A percentile compares a stretch with the other conserved stretches of the same genome.
Evolutionary conservation across 2,329 filamentous ascomycete genomes (phyloP).

Genomic region (Zarea fungicola): DNA sequence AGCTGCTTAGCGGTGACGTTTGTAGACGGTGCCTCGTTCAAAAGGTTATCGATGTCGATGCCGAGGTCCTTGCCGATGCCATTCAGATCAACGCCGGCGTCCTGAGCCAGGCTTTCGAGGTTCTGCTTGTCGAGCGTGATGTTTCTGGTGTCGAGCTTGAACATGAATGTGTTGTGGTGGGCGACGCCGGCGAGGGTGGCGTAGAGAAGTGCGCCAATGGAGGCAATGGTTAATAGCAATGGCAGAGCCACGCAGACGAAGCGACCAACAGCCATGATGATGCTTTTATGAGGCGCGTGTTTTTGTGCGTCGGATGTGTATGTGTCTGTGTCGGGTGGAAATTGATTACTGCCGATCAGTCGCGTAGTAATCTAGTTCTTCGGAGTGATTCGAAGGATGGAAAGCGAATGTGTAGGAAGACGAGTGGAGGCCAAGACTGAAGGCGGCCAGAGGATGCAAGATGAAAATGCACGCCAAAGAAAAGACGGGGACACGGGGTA

Average conservation of each 20-base stretch:
- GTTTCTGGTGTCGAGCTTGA: slow-evolving; percentile 57
- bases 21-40: slow-evolving; percentile 20
- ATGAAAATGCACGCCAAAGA: not conserved
- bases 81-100: slow-evolving; percentile 19
- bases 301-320: not conserved
- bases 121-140: slow-evolving; percentile 44
- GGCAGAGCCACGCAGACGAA: slow-evolving; percentile 84
- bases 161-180: slow-evolving; percentile 52
- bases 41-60: slow-evolving; percentile 16
- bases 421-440: not conserved
- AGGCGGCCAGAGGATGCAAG: not conserved
- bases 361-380: not conserved
- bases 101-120: slow-evolving; percentile 20
- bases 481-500: not conserved
- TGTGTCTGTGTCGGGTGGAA: not conserved
- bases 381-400: not conserved
- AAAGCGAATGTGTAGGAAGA: not conserved
- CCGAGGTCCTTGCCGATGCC: slow-evolving; percentile 21
- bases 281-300: slow-evolving; percentile 13
- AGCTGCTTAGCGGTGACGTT: slow-evolving; percentile 56
- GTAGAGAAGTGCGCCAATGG: slow-evolving; percentile 63
- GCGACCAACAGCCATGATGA: slow-evolving; percentile 61
- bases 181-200: slow-evolving; percentile 51
- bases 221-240: slow-evolving; percentile 72
- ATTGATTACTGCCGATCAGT: not conserved